These are phyloP conservation scores for Pythium sp. DNA, from an alignment of 352 stramenopile genomes.

Conservation along the genomic window DNA sequence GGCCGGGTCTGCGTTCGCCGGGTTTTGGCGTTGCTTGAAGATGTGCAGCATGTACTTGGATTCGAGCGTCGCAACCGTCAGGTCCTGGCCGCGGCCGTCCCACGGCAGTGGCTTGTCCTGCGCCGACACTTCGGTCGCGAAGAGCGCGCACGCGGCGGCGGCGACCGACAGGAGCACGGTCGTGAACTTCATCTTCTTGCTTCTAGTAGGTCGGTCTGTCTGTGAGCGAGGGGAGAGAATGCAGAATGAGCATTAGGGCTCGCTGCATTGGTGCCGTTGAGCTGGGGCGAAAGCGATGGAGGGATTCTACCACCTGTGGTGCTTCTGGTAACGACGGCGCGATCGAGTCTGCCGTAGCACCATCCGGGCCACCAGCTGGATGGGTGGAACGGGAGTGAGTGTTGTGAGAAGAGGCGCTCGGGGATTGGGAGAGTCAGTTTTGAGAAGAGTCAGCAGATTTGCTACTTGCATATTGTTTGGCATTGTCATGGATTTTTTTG, in stretches of 20 bases:
- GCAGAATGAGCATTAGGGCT: not conserved
- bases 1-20: slow-evolving; percentile 34
- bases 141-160: slow-evolving; percentile 13
- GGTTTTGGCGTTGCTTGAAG: slow-evolving; percentile 54
- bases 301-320: not conserved
- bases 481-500: not conserved
- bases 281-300: not conserved
- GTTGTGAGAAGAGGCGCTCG: not conserved
- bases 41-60: slow-evolving; percentile 68
- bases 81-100: slow-evolving; percentile 48
- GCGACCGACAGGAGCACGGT: slow-evolving; percentile 17
- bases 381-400: not conserved
- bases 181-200: slow-evolving; percentile 17
- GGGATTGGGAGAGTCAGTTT: not conserved
- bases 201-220: not conserved
- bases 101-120: slow-evolving; percentile 42
- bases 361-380: not conserved
- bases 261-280: not conserved
- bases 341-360: not conserved
- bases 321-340: not conserved
- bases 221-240: not conserved
- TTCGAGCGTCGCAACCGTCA: slow-evolving; percentile 51
- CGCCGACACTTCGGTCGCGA: slow-evolving; percentile 10
- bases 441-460: not conserved
- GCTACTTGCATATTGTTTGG: not conserved